Evolutionary conservation across 768 basidiomycete genomes (phyloP).

Genomic region (Lepiota subincarnata): DNA sequence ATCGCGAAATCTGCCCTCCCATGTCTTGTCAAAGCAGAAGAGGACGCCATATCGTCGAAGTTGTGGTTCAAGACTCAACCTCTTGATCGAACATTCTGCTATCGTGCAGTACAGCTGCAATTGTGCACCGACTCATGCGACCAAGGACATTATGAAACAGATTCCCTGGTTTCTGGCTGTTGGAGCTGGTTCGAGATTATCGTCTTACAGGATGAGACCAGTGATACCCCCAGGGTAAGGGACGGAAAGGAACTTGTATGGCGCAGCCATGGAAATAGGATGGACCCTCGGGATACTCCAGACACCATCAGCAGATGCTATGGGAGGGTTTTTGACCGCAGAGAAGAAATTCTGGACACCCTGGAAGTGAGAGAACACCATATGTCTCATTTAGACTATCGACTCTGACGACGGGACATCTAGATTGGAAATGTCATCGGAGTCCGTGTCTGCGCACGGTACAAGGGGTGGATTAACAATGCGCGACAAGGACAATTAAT

Average conservation of each 20-base stretch:
- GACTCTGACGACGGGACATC: no score
- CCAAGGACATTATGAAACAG: slow-evolving; percentile 16
- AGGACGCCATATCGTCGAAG: slow-evolving; percentile 10
- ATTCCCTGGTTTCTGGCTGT: background rate
- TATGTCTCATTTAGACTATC: no score
- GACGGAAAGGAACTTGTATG: slow-evolving; percentile 16
- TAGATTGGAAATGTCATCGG: slow-evolving; percentile 21
- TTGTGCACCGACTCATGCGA: slow-evolving; percentile 21
- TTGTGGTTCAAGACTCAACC: slow-evolving; percentile 24
- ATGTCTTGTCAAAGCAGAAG: slow-evolving; percentile 12
- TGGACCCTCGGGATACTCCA: slow-evolving; percentile 13
- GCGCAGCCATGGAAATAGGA: slow-evolving; percentile 20
- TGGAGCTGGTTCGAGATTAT: slow-evolving; percentile 22
- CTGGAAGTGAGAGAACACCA: slow-evolving; percentile 15
- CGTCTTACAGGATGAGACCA: slow-evolving; percentile 11
- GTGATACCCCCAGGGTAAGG: slow-evolving; percentile 11
- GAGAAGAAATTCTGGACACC: slow-evolving; percentile 17
- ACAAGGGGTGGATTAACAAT: slow-evolving; percentile 18
- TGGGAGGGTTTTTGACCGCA: slow-evolving; percentile 19
- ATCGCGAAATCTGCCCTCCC: slow-evolving; percentile 14
- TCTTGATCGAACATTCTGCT: slow-evolving; percentile 17
- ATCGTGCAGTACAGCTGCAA: slow-evolving; percentile 20
- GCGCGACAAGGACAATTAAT: slow-evolving; percentile 16
- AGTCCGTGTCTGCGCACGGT: slow-evolving; percentile 18
- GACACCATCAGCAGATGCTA: slow-evolving; percentile 14